Evolutionary conservation across 108 stramenopile species (phyloP).

Genomic region (Nitzschia inconspicua): DNA sequence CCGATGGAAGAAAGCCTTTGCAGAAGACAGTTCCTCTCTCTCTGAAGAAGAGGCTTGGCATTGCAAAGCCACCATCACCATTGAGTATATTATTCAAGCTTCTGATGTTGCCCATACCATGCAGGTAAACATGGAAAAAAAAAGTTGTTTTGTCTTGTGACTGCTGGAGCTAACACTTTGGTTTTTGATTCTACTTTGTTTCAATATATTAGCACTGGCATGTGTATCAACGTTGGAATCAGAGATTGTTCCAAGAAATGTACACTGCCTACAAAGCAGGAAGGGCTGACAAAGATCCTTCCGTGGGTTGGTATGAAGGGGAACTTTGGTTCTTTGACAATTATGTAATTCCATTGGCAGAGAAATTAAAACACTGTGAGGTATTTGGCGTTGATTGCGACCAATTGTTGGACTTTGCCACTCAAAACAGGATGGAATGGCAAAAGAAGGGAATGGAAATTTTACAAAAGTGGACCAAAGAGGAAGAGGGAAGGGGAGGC

Average conservation of each 20-base stretch:
- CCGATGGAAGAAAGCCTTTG: conserved; percentile 32
- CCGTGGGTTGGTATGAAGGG: conserved; percentile 52
- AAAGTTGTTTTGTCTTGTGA: no score
- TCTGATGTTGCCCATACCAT: conserved; percentile 56
- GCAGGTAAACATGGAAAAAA: no score
- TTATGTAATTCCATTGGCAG: conserved; percentile 30
- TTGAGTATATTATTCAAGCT: conserved; percentile 56
- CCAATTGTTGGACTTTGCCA: conserved; percentile 18
- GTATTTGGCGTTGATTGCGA: conserved; percentile 31
- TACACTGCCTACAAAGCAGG: conserved; percentile 43
- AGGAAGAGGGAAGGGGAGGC: no score
- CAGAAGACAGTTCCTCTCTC: no score
- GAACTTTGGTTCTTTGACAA: conserved; percentile 45
- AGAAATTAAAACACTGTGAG: conserved; percentile 21
- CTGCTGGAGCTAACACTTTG: no score
- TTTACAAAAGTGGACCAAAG: no score
- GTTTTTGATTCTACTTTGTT: no score
- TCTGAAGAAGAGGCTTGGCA: conserved; percentile 3
- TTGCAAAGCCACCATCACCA: conserved; percentile 32
- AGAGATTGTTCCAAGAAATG: conserved; percentile 45
- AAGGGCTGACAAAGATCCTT: conserved; percentile 42
- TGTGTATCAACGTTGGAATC: conserved; percentile 42
- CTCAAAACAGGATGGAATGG: conserved; percentile 15
- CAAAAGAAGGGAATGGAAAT: conserved; percentile 5
- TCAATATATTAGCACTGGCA: no score